phyloP scores from a whole-genome alignment of 78 protist genomes.

The Dictyostelium citrinum region DNA sequence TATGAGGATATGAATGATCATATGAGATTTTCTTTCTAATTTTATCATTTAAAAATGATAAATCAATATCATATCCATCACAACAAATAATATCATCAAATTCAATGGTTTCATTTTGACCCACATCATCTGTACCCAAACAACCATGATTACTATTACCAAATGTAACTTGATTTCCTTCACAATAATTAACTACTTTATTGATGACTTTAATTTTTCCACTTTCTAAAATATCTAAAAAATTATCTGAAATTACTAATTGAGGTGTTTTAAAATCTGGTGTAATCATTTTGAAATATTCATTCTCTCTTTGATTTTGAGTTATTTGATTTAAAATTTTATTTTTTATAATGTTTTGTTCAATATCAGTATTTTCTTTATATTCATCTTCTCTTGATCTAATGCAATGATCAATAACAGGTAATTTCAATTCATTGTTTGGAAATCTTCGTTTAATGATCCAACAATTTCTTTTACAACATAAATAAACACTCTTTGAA shows the following conservation, averaged over 20 bases:
- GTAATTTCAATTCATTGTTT: neutral
- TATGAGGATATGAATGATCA: neutral
- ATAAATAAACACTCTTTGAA: neutral
- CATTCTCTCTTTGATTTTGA: neutral
- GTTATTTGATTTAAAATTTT: neutral
- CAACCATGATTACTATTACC: neutral
- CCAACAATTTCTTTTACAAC: neutral
- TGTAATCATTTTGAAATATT: neutral
- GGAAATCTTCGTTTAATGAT: neutral
- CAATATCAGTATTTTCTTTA: neutral
- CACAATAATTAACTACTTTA: neutral
- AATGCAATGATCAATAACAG: neutral
- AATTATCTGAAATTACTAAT: neutral
- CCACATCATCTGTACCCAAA: no score
- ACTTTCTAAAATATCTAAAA: neutral
- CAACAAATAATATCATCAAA: neutral
- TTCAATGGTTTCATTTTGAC: no score
- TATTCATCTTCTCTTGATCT: neutral
- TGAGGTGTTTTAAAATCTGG: neutral
- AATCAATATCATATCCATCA: neutral
- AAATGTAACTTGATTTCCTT: neutral
- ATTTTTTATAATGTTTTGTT: neutral
- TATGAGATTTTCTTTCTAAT: neutral
- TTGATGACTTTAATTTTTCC: neutral
- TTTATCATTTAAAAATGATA: neutral